These are phyloP conservation scores for Calvatia gigantea DNA, from an alignment of 768 basidiomycete species.

Conservation along the genomic window DNA sequence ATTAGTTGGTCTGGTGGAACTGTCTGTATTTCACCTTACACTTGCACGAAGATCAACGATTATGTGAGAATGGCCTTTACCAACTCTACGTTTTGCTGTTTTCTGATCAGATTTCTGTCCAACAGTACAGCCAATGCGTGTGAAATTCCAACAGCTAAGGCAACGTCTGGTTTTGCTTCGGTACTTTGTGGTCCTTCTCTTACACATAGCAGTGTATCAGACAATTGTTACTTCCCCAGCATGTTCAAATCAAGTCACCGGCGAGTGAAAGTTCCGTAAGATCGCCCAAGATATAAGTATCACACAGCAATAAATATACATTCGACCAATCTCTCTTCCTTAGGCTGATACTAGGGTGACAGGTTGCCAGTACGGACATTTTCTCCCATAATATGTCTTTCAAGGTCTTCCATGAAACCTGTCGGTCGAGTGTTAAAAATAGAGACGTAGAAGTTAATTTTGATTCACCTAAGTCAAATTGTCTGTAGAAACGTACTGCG, in stretches of 20 bases:
- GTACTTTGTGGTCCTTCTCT: too few species aligned
- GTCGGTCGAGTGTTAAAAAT: background rate
- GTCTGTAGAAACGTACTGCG: too few species aligned
- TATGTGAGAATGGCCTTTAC: constrained; percentile 15
- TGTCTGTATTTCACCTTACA: constrained; percentile 20
- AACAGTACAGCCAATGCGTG: constrained; percentile 8
- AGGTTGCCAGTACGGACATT: background rate
- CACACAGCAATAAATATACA: background rate
- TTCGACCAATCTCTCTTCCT: background rate
- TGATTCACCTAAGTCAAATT: too few species aligned
- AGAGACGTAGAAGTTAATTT: too few species aligned
- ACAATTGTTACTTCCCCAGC: too few species aligned
- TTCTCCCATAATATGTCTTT: background rate
- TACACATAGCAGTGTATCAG: too few species aligned
- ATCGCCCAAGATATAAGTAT: background rate
- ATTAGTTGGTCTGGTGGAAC: constrained; percentile 15
- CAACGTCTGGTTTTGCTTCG: too few species aligned
- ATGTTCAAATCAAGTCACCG: background rate
- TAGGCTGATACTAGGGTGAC: background rate
- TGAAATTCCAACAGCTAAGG: background rate
- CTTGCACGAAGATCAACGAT: constrained; percentile 17
- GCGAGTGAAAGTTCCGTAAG: background rate
- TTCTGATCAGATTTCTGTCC: background rate
- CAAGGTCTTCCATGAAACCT: background rate
- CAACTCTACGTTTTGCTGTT: background rate